phyloP scores from a whole-genome alignment of 768 basidiomycete genomes.

The Russula ochroleuca region DNA sequence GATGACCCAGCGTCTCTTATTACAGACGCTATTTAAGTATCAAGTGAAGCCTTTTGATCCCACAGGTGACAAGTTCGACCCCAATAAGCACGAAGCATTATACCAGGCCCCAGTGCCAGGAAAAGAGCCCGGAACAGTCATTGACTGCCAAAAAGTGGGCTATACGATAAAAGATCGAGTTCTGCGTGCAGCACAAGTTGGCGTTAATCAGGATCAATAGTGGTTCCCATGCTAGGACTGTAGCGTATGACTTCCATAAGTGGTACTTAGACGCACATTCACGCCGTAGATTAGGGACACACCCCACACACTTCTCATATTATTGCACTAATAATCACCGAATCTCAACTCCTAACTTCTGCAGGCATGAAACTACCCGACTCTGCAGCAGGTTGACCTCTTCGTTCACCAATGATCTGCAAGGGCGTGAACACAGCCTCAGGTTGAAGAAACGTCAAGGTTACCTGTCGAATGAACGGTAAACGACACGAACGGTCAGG shows the following conservation, averaged over 20 bases:
- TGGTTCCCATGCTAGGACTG: slow-evolving; percentile 6
- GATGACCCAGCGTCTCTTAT: slow-evolving; percentile 84
- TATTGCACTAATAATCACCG: slow-evolving; percentile 53
- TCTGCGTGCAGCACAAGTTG: slow-evolving; percentile 93
- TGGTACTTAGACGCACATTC: slow-evolving; percentile 20
- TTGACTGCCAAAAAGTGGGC: slow-evolving; percentile 86
- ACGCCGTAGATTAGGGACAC: slow-evolving; percentile 34
- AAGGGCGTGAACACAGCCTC: slow-evolving; percentile 6
- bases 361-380: slow-evolving; percentile 51
- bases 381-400: slow-evolving; percentile 82
- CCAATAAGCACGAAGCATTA: slow-evolving; percentile 91
- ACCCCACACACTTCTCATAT: slow-evolving; percentile 31
- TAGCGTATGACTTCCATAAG: slow-evolving; percentile 11
- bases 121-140: slow-evolving; percentile 82
- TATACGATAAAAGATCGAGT: slow-evolving; percentile 94
- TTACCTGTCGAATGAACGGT: slow-evolving; percentile 94
- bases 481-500: slow-evolving; percentile 87
- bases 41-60: slow-evolving; percentile 91
- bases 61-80: slow-evolving; percentile 89
- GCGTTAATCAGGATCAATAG: slow-evolving; percentile 71
- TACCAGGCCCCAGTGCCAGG: slow-evolving; percentile 91
- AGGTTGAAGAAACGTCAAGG: slow-evolving; percentile 14
- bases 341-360: slow-evolving; percentile 78
- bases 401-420: slow-evolving; percentile 80
- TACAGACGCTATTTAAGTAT: slow-evolving; percentile 88